Conservation (phyloP, 257 asterid genomes). For the Echites panduratus region DNA sequence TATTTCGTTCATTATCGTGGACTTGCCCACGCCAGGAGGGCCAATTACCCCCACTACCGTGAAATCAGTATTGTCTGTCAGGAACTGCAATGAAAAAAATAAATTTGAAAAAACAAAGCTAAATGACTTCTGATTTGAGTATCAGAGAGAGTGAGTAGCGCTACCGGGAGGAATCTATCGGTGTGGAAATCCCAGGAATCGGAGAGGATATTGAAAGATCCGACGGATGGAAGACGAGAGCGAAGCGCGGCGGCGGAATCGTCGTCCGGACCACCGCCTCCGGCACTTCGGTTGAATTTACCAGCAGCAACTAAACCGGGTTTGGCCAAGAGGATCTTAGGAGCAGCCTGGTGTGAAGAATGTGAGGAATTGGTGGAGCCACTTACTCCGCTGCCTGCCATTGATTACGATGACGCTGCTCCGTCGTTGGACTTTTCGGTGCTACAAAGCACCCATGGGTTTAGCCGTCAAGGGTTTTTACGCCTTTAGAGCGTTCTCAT, state of each 20-base stretch:
- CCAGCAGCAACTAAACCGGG: slow-evolving; percentile 75
- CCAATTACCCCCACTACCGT: slow-evolving; percentile 94
- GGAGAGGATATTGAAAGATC: slow-evolving; percentile 78
- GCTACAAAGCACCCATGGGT: not conserved
- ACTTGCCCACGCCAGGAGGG: slow-evolving; percentile 85
- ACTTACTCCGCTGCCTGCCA: slow-evolving; percentile 6
- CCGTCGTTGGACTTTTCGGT: not conserved
- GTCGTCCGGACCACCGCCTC: slow-evolving; percentile 52
- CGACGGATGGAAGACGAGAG: slow-evolving; percentile 71
- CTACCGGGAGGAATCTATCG: slow-evolving; percentile 79
- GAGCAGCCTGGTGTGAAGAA: slow-evolving; percentile 33
- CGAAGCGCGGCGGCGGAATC: slow-evolving; percentile 61
- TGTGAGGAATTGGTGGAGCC: not conserved
- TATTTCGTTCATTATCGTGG: slow-evolving; percentile 86
- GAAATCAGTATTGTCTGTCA: slow-evolving; percentile 89
- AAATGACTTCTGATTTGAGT: not conserved
- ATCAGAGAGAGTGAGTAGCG: slow-evolving; percentile 4
- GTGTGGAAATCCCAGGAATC: slow-evolving; percentile 78
- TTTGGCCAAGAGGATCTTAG: slow-evolving; percentile 85
- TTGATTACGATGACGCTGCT: not conserved
- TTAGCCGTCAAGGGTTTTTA: no score
- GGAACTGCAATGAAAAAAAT: slow-evolving; percentile 49
- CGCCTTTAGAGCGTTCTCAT: no score
- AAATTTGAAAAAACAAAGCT: not conserved
- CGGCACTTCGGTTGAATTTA: slow-evolving; percentile 38